Base-by-base conservation (phyloP, 2,329 filamentous ascomycete species). In the Cadophora luteo-olivacea region DNA sequence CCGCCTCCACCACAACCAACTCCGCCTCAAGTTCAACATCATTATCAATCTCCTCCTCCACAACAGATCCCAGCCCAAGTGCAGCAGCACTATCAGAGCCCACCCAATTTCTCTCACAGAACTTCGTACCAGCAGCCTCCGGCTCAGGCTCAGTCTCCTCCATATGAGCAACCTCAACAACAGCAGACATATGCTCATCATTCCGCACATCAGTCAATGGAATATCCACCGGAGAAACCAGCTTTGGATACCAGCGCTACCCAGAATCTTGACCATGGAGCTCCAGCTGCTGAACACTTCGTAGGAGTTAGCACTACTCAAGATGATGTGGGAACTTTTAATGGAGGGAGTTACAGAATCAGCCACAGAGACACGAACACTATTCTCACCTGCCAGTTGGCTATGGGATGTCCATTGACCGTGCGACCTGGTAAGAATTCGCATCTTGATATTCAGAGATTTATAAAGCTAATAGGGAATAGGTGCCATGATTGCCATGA, bases 401-500 rank as follows among this genome's bases (percentile, higher is more conserved):
- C 95, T 14, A 91, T 96, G 79, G 94, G 94, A 2, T 97, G 93
- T 75, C 95, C 95, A 0, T 80, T 98, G 63, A 85, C 84, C 25
- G 93, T 89, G 2, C 96, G 93, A 78, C 94, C 96, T 22, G 92
- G 90, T 89, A 68, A 49, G 64, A 69, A 14, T 22, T 2, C 6
- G 6, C 9, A 41, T 22, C 8, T 33, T 19, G 19, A 14, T n/a
- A 1, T 32, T 9, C n/a, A 6, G 24, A 33, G 25, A 4, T 22
- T 8, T 45, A 9, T 4, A 33, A 32, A 5, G 33, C 61, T 68
- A 36, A 68, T 45, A 62, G 19, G 38, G 41, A 12, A 24, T 67
- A 88, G 93, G 94, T 16, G 87, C 89, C 66, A 96, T 99, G 94
- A 93, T 99, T 75, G 92, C 93, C 77, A 99, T 98, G 96, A 94